A percentile compares a stretch with the other conserved stretches of the same genome.
phyloP scores from a whole-genome alignment of 768 basidiomycete species.

The Mycena floridula region DNA sequence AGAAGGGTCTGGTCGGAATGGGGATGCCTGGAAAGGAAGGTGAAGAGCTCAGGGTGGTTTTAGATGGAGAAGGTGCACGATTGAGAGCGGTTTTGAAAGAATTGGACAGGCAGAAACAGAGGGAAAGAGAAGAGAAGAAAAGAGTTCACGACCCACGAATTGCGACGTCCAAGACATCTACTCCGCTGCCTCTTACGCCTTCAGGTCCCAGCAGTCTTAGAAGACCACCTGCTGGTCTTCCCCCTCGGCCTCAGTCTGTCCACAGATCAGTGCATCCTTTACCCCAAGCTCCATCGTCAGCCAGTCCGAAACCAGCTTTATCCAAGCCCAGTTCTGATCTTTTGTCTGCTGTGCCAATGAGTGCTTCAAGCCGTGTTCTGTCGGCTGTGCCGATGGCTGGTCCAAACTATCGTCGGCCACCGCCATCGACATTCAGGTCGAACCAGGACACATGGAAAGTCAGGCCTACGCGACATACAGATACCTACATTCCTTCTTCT shows the following conservation, averaged over 20 bases:
- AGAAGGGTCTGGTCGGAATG: conserved; percentile 31
- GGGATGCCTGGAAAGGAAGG: conserved; percentile 30
- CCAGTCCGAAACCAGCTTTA: background rate
- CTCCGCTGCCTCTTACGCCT: background rate
- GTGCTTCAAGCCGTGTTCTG: no score
- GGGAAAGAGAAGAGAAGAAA: conserved; percentile 37
- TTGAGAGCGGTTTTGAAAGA: conserved; percentile 63
- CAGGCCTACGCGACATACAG: background rate
- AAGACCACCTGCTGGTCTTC: conserved; percentile 1
- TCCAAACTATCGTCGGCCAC: background rate
- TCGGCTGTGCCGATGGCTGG: background rate
- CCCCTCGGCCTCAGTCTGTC: conserved; percentile 6
- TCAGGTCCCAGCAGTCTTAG: background rate
- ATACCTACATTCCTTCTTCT: conserved; percentile 4
- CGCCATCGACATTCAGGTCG: background rate
- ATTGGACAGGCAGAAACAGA: conserved; percentile 49
- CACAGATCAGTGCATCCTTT: background rate
- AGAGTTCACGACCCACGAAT: conserved; percentile 9
- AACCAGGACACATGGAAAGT: conserved; percentile 1
- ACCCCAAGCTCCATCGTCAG: background rate
- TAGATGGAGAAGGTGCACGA: conserved; percentile 70
- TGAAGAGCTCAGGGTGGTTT: conserved; percentile 66
- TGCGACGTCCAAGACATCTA: background rate
- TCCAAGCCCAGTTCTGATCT: background rate
- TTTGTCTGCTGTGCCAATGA: background rate